Percentiles rank a stretch among this genome's conserved stretches.
phyloP scores from a whole-genome alignment of 2,329 filamentous ascomycete species.

The Atkinsonella hypoxylon region DNA sequence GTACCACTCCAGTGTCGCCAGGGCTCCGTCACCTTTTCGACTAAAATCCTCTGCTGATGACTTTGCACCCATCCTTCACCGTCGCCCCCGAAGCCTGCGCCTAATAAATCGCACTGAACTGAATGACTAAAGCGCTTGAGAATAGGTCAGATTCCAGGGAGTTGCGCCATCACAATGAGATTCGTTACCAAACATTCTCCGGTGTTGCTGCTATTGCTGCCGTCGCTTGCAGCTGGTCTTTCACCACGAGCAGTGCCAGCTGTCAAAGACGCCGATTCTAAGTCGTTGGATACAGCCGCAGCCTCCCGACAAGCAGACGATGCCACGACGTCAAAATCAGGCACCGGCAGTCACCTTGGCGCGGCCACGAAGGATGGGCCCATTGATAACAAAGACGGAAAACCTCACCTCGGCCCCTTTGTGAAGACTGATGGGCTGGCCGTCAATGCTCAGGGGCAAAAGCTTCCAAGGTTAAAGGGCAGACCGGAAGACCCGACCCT shows the following conservation, averaged over 20 bases:
- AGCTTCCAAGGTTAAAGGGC: slow-evolving; percentile 34
- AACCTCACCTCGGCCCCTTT: slow-evolving; percentile 79
- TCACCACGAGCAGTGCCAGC: slow-evolving; percentile 18
- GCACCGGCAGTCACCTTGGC: slow-evolving; percentile 21
- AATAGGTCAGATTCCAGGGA: background rate
- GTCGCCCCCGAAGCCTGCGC: background rate
- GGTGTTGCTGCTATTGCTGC: slow-evolving; percentile 48
- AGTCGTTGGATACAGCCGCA: slow-evolving; percentile 12
- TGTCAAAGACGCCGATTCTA: slow-evolving; percentile 9
- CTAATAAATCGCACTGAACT: background rate
- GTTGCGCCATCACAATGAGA: slow-evolving; percentile 38
- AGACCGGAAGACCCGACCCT: slow-evolving; percentile 39
- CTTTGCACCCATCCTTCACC: background rate
- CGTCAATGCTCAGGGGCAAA: slow-evolving; percentile 22
- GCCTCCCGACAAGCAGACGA: slow-evolving; percentile 16
- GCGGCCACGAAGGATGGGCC: slow-evolving; percentile 62
- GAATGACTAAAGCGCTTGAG: background rate
- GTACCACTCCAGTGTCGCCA: background rate
- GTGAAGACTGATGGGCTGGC: slow-evolving; percentile 41
- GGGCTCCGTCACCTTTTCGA: background rate
- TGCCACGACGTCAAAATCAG: slow-evolving; percentile 13
- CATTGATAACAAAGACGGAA: slow-evolving; percentile 85
- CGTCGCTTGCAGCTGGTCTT: slow-evolving; percentile 37
- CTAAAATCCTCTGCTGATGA: background rate
- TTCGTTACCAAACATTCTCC: slow-evolving; percentile 41